phyloP scores from a whole-genome alignment of 495 filamentous ascomycete genomes.

The Cryomyces minteri region DNA sequence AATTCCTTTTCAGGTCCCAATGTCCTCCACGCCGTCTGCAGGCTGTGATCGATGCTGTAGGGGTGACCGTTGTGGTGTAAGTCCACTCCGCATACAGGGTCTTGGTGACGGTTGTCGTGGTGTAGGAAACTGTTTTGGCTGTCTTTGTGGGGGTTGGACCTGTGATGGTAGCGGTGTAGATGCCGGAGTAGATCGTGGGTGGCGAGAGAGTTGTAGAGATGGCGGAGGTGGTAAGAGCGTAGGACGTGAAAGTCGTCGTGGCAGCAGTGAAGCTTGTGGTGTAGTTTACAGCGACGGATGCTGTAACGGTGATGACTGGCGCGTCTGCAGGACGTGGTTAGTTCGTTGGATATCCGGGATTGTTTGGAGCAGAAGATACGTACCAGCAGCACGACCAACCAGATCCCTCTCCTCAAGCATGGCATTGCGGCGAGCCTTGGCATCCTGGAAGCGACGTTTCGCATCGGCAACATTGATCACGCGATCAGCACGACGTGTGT shows the following conservation, averaged over 20 bases:
- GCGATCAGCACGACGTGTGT: background rate
- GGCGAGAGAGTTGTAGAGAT: constrained; percentile 6
- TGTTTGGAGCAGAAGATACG: no score
- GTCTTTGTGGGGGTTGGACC: constrained; percentile 11
- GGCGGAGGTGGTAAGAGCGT: background rate
- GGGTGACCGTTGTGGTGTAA: constrained; percentile 10
- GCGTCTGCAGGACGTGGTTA: constrained; percentile 10
- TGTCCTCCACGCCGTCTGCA: constrained; percentile 11
- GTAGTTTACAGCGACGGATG: constrained; percentile 1
- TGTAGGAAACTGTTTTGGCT: constrained; percentile 5
- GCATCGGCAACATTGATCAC: background rate
- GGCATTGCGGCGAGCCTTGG: background rate
- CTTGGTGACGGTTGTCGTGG: constrained; percentile 6
- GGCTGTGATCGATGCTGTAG: constrained; percentile 6
- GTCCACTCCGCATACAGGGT: constrained; percentile 12
- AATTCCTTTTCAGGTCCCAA: no score
- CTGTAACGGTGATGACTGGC: constrained; percentile 8
- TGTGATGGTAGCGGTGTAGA: constrained; percentile 10
- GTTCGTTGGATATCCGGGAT: no score
- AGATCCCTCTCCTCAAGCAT: background rate
- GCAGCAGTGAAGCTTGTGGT: constrained; percentile 6
- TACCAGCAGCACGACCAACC: background rate
- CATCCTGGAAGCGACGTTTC: background rate
- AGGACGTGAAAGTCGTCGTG: constrained; percentile 4
- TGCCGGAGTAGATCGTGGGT: constrained; percentile 10